These are phyloP conservation scores for Phytophthora sansomeana DNA, from an alignment of 352 stramenopile genomes.

Conservation along the genomic window DNA sequence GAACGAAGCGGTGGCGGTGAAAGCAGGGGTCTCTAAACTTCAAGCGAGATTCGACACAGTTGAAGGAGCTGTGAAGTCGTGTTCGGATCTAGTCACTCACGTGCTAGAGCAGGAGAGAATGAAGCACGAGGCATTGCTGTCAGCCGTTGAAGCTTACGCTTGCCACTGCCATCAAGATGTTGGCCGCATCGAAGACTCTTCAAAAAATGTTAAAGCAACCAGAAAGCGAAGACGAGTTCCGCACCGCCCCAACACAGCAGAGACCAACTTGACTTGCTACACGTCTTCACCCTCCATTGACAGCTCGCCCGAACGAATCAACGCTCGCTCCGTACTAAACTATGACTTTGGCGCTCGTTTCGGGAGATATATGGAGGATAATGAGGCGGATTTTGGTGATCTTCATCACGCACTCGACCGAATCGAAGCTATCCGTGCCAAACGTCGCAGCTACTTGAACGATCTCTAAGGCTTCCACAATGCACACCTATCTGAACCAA, in stretches of 20 bases:
- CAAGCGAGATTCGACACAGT: conserved; percentile 29
- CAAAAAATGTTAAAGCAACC: background rate
- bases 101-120: conserved; percentile 16
- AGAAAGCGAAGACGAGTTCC: conserved; percentile 32
- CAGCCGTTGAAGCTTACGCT: conserved; percentile 26
- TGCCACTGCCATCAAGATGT: conserved; percentile 27
- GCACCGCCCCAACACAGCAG: background rate
- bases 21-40: conserved; percentile 29
- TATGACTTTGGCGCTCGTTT: conserved; percentile 8
- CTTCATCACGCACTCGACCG: conserved; percentile 44
- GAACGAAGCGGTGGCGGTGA: conserved; percentile 24
- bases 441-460: conserved; percentile 40
- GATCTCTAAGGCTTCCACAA: conserved; percentile 1
- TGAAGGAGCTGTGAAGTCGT: conserved; percentile 34
- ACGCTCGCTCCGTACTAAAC: conserved; percentile 1
- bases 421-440: conserved; percentile 57
- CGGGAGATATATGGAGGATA: conserved; percentile 11
- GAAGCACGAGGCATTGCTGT: conserved; percentile 32
- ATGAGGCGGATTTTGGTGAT: conserved; percentile 24
- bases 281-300: background rate
- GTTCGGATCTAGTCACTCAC: conserved; percentile 23
- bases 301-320: background rate
- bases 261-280: background rate
- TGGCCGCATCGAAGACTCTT: background rate
- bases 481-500: conserved; percentile 17